Conservation (phyloP, 441 rosid genomes). For the Viola pubescens region DNA sequence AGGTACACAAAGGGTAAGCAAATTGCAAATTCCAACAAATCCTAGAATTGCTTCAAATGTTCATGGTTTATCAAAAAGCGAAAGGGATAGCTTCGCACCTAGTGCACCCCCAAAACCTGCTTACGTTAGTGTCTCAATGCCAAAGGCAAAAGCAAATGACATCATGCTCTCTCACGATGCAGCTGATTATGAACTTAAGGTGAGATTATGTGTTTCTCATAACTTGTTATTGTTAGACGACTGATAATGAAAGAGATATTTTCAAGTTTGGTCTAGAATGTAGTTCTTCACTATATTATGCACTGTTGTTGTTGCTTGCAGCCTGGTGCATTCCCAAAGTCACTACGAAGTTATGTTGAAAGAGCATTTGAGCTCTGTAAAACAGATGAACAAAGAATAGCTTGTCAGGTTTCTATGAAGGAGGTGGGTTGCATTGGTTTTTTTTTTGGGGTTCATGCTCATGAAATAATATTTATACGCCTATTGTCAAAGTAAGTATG, state of each 20-base stretch:
- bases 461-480: no score
- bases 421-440: constrained; percentile 40
- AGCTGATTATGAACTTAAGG: constrained; percentile 63
- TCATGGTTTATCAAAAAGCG: constrained; percentile 53
- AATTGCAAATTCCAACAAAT: constrained; percentile 89
- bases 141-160: constrained; percentile 61
- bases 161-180: constrained; percentile 36
- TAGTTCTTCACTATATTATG: neutral
- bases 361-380: constrained; percentile 79
- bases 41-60: constrained; percentile 93
- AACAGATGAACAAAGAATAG: constrained; percentile 59
- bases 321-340: constrained; percentile 68
- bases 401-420: constrained; percentile 65
- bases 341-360: constrained; percentile 77
- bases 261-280: neutral
- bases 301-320: constrained; percentile 26
- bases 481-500: no score
- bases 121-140: constrained; percentile 65
- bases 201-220: constrained; percentile 20
- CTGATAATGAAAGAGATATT: neutral
- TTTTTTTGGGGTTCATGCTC: no score
- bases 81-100: constrained; percentile 48
- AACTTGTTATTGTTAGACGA: neutral
- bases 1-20: constrained; percentile 66
- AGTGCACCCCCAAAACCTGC: constrained; percentile 59